phyloP scores from a whole-genome alignment of 192 early-diverging fungal genomes.

The Neocallimastix lanati region DNA sequence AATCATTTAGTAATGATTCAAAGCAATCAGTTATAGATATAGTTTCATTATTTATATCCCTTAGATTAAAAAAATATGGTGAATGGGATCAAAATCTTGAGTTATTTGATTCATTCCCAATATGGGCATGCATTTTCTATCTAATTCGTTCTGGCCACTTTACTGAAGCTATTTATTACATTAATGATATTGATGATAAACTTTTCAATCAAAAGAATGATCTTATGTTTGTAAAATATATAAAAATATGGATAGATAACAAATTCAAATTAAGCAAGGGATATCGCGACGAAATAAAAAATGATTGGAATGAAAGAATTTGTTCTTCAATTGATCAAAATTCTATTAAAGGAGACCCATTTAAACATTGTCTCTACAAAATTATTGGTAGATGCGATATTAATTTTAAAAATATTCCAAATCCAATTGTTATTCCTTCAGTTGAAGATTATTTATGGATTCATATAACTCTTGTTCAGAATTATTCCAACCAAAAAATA shows the following conservation, averaged over 20 bases:
- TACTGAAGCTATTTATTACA: slow-evolving; percentile 48
- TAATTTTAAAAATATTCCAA: slow-evolving; percentile 26
- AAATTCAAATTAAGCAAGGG: slow-evolving; percentile 19
- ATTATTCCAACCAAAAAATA: slow-evolving; percentile 12
- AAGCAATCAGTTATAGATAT: neutral
- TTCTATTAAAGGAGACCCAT: slow-evolving; percentile 58
- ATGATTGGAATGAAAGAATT: slow-evolving; percentile 30
- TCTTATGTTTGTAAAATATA: slow-evolving; percentile 47
- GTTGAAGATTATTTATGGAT: slow-evolving; percentile 93
- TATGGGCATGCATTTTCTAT: slow-evolving; percentile 77
- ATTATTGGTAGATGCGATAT: slow-evolving; percentile 79
- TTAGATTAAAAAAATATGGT: neutral
- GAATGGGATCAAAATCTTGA: neutral
- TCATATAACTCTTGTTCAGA: slow-evolving; percentile 56
- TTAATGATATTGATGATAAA: slow-evolving; percentile 4
- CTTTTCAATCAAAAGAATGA: slow-evolving; percentile 21
- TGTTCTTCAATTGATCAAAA: slow-evolving; percentile 6
- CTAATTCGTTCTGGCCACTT: slow-evolving; percentile 57
- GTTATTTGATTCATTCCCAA: slow-evolving; percentile 9
- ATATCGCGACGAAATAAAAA: slow-evolving; percentile 33
- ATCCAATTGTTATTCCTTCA: slow-evolving; percentile 39
- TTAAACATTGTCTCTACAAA: slow-evolving; percentile 76
- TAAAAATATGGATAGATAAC: slow-evolving; percentile 33
- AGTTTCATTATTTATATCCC: neutral
- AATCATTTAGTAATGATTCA: neutral